Percentiles rank a stretch among this genome's conserved stretches.
Evolutionary conservation across 345 rosid genomes (phyloP).

Genomic region (Draba incana): DNA sequence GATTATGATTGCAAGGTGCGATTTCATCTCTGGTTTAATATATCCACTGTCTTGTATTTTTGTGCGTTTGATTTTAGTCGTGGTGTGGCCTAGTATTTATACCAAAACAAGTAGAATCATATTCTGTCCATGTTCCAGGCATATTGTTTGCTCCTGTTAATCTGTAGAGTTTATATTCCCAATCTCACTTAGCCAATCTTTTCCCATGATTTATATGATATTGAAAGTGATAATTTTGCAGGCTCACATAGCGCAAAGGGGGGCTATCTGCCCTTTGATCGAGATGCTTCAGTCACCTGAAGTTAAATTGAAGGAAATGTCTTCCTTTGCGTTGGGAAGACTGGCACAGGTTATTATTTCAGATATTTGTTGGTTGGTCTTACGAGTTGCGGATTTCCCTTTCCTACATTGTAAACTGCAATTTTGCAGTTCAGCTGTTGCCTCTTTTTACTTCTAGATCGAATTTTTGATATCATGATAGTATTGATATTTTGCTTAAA

Average conservation of each 20-base stretch:
- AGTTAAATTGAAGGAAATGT: slow-evolving; percentile 94
- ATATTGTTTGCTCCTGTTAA: slow-evolving; percentile 26
- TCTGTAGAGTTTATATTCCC: slow-evolving; percentile 4
- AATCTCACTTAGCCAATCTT: neutral
- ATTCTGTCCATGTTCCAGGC: neutral
- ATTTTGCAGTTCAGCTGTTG: neutral
- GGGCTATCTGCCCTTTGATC: slow-evolving; percentile 91
- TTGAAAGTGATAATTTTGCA: slow-evolving; percentile 40
- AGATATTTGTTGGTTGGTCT: slow-evolving; percentile 9
- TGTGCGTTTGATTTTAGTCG: too few species aligned
- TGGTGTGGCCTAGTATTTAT: too few species aligned
- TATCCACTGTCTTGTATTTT: neutral
- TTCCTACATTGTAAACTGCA: slow-evolving; percentile 14
- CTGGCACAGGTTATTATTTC: slow-evolving; percentile 82
- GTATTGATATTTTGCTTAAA: neutral
- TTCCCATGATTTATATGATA: neutral
- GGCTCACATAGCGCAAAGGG: slow-evolving; percentile 98
- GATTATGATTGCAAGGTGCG: slow-evolving; percentile 98
- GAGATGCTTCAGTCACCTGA: slow-evolving; percentile 94
- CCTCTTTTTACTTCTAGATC: slow-evolving; percentile 10
- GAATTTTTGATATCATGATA: neutral
- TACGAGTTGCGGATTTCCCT: slow-evolving; percentile 1
- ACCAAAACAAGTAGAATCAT: too few species aligned
- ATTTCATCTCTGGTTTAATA: slow-evolving; percentile 13
- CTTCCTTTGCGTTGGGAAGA: slow-evolving; percentile 99